A percentile compares a stretch with the other conserved stretches of the same genome.
Evolutionary conservation across 2,329 filamentous ascomycete genomes (phyloP).

Genomic region (Epichloe sibirici): DNA sequence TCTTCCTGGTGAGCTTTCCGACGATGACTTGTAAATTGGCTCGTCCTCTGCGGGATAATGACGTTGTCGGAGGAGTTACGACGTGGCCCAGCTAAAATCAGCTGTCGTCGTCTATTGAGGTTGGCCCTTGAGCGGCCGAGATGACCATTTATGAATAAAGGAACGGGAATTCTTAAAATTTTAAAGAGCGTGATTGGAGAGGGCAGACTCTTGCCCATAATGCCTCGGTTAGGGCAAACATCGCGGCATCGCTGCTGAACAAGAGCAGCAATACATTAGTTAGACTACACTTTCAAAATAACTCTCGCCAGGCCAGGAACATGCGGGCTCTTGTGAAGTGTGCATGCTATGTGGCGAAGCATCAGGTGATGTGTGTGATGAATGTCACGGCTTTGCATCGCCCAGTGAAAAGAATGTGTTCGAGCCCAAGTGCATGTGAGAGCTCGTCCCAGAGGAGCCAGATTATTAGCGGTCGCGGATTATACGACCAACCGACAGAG

Average conservation of each 20-base stretch:
- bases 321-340: neutral
- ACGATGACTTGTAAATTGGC: slow-evolving; percentile 47
- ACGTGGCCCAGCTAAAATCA: slow-evolving; percentile 13
- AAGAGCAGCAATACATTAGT: slow-evolving; percentile 20
- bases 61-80: slow-evolving; percentile 12
- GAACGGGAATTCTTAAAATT: slow-evolving; percentile 20
- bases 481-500: too few relatives aligned
- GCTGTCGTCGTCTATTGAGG: slow-evolving; percentile 10
- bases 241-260: slow-evolving; percentile 20
- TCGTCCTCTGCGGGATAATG: slow-evolving; percentile 8
- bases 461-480: too few relatives aligned
- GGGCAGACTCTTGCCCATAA: slow-evolving; percentile 18
- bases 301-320: slow-evolving; percentile 10
- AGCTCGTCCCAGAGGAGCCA: too few relatives aligned
- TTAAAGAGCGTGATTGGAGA: slow-evolving; percentile 25
- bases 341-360: neutral
- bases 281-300: slow-evolving; percentile 24
- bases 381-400: too few relatives aligned
- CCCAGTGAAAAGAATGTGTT: too few relatives aligned
- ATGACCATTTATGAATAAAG: slow-evolving; percentile 27
- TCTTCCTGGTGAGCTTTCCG: slow-evolving; percentile 89
- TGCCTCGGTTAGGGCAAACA: slow-evolving; percentile 20
- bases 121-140: slow-evolving; percentile 20
- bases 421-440: too few relatives aligned
- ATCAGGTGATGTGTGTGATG: neutral